A percentile compares a stretch with the other conserved stretches of the same genome.
These are phyloP conservation scores for Neurospora sp. DNA, from an alignment of 495 filamentous ascomycete species.

Conservation along the genomic window DNA sequence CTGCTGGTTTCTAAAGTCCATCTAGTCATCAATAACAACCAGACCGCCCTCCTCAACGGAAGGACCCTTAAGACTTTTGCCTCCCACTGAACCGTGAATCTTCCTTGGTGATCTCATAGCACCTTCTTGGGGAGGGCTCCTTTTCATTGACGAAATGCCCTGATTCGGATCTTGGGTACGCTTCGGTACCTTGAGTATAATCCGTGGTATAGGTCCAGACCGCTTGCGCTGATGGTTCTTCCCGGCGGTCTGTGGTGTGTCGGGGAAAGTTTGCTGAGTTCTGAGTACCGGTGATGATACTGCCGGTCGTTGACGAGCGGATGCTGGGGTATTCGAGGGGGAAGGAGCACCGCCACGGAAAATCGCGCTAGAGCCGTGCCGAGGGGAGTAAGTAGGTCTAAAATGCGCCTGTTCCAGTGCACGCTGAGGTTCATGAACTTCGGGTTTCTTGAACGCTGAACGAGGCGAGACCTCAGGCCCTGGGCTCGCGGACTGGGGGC, in stretches of 20 bases:
- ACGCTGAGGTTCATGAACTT: background rate
- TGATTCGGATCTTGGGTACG: background rate
- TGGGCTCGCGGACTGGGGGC: background rate
- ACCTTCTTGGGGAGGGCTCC: background rate
- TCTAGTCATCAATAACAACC: background rate
- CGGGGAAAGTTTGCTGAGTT: background rate
- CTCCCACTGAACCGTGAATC: background rate
- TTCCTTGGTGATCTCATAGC: background rate
- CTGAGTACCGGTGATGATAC: background rate
- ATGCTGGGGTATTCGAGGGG: background rate
- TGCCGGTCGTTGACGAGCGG: background rate
- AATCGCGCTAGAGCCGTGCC: background rate
- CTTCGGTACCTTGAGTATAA: background rate
- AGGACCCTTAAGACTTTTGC: background rate
- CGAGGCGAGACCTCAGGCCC: background rate
- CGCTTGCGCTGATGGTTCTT: background rate
- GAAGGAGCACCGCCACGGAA: background rate
- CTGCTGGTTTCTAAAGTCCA: background rate
- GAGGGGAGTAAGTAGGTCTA: background rate
- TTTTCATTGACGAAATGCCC: background rate
- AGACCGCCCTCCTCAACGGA: background rate
- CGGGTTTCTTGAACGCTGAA: background rate
- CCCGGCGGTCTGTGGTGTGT: background rate
- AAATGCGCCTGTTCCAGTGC: background rate
- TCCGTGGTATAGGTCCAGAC: background rate